Evolutionary conservation across 331 rosid genomes (phyloP), one percentile per base, ranked within the genome.

Genomic region (Dryas integrifolia): DNA sequence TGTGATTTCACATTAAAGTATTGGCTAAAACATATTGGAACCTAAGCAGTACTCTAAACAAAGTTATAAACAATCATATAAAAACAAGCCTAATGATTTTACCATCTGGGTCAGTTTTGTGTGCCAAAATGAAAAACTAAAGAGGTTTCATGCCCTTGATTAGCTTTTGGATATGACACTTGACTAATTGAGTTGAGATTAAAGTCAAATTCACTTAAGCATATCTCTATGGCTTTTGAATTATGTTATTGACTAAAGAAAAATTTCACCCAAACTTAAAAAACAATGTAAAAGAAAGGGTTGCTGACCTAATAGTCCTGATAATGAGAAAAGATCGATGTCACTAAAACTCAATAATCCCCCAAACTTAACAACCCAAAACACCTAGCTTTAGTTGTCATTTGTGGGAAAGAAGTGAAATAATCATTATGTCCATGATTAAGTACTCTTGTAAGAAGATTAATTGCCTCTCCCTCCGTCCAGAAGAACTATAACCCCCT

Each of bases 121-220:
- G 4, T 51, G 40, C 49, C 59, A 30, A 14, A n/a, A 16, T 10
- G 50, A 48, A 40, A 15, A 62, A 6, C 5, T 4, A 26, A 58
- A 9, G 7, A 30, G n/a, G 8, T 67, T 56, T 11, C 53, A 46
- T 76, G 60, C 5, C 51, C 61, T 50, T 56, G 76, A 65, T 56
- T 78, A 63, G 55, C 45, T 40, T 40, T 43, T 41, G 45, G 67
- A 71, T 65, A 52, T 1, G 76, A 67, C 75, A 72, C 14, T 48
- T n/a, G 72, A 74, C 3, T 30, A 30, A 57, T 47, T 39, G 69
- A 73, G 79, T 51, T 30, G 35, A 30, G 68, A 62, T 60, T 68
- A 77, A 77, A 67, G 82, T 71, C 76, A 72, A 48, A 62, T 69
- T 77, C 55, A 49, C 56, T 76, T 65, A 53, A 69, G 70, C 46